A percentile compares a stretch with the other conserved stretches of the same genome.
Conservation (phyloP, 2,329 filamentous ascomycete species). For the Tolypocladium cylindrosporum region DNA sequence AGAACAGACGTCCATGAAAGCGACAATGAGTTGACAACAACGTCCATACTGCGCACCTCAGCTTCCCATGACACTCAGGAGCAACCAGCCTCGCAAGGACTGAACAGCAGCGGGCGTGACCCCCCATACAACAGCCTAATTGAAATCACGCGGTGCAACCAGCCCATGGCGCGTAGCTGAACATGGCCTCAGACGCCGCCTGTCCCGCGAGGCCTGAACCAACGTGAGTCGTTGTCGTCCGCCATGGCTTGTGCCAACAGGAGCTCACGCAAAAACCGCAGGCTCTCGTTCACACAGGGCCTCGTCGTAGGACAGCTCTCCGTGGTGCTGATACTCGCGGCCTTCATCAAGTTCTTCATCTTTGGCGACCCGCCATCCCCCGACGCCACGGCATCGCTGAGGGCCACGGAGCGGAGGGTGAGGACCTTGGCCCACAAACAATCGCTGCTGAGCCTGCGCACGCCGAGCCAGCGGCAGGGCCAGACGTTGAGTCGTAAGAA, state of each 20-base stretch:
- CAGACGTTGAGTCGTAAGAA: conserved; percentile 50
- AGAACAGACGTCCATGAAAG: neutral
- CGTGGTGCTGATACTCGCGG: conserved; percentile 80
- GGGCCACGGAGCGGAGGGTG: conserved; percentile 64
- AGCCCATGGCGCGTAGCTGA: neutral
- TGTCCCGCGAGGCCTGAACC: conserved; percentile 34
- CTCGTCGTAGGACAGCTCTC: conserved; percentile 89
- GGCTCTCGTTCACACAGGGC: conserved; percentile 85
- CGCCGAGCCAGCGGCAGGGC: conserved; percentile 28
- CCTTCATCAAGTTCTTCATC: conserved; percentile 99
- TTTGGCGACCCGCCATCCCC: conserved; percentile 87
- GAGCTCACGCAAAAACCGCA: conserved; percentile 20
- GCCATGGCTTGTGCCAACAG: neutral
- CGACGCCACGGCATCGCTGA: conserved; percentile 66
- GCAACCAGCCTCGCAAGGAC: neutral
- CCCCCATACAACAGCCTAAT: neutral
- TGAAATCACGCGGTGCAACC: neutral
- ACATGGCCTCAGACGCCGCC: conserved; percentile 27
- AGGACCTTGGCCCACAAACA: conserved; percentile 68
- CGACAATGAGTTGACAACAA: neutral
- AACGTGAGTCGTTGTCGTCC: conserved; percentile 25
- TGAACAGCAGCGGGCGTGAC: neutral
- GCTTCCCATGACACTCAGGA: neutral
- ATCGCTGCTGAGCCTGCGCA: conserved; percentile 55
- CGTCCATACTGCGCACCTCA: neutral